Evolutionary conservation across 179 eudicot genomes (phyloP).

Genomic region (Sideroxylon spinosum): DNA sequence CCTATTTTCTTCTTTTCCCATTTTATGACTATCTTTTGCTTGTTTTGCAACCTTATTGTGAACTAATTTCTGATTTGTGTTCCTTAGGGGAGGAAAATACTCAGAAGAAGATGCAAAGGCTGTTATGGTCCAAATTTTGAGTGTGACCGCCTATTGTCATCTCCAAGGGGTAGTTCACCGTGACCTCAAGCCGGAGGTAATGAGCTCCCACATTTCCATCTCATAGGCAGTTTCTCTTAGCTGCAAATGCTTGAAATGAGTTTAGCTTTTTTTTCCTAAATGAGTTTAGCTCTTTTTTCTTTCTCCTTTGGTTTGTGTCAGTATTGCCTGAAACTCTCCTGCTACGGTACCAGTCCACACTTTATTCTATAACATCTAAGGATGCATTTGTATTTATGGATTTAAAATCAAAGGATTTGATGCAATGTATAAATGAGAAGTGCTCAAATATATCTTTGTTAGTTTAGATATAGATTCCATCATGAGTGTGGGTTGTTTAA

Average conservation of each 20-base stretch:
- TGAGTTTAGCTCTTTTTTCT: not conserved
- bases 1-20: not conserved
- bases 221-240: not conserved
- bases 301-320: not conserved
- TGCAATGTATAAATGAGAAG: no score
- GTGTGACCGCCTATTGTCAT: slow-evolving; percentile 80
- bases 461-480: no score
- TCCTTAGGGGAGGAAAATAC: slow-evolving; percentile 80
- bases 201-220: not conserved
- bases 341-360: not conserved
- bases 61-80: slow-evolving; percentile 13
- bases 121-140: slow-evolving; percentile 81
- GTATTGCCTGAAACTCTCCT: not conserved
- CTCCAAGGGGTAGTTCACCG: slow-evolving; percentile 94
- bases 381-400: not conserved
- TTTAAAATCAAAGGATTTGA: no score
- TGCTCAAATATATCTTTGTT: no score
- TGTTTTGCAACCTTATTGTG: slow-evolving; percentile 11
- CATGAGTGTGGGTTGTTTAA: no score
- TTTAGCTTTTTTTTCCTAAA: not conserved
- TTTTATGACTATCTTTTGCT: not conserved
- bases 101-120: slow-evolving; percentile 87
- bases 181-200: slow-evolving; percentile 90
- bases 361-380: no score
- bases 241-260: not conserved